Conservation (phyloP, 441 rosid genomes). For the Brassica hybrid region DNA sequence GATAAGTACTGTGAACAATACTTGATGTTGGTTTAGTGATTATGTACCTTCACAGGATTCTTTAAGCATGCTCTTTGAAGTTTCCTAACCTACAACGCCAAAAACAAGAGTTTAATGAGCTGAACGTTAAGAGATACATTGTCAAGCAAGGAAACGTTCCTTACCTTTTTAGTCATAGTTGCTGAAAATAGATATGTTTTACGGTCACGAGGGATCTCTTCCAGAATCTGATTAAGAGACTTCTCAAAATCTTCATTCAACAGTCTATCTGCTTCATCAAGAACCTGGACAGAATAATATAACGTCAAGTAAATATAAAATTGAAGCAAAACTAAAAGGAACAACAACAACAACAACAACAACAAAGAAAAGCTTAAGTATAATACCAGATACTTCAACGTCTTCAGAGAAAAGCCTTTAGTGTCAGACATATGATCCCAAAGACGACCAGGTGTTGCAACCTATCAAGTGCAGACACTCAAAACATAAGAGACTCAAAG, state of each 20-base stretch:
- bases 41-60: constrained; percentile 87
- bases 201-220: constrained; percentile 71
- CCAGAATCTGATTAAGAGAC: constrained; percentile 80
- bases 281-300: constrained; percentile 55
- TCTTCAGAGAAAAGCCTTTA: constrained; percentile 84
- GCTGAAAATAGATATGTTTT: constrained; percentile 93
- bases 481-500: not conserved
- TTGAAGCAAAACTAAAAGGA: constrained; percentile 20
- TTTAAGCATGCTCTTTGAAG: constrained; percentile 93
- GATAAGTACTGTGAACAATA: constrained; percentile 11
- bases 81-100: constrained; percentile 69
- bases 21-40: not conserved
- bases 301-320: not conserved
- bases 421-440: constrained; percentile 89
- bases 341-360: too few species aligned
- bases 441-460: constrained; percentile 94
- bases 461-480: constrained; percentile 41
- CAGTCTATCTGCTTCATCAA: constrained; percentile 97
- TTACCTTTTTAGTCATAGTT: constrained; percentile 98
- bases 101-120: constrained; percentile 18
- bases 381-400: constrained; percentile 82
- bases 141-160: constrained; percentile 1
- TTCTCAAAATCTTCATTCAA: constrained; percentile 97
- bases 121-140: constrained; percentile 28
- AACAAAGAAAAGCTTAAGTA: constrained; percentile 22